Evolutionary conservation across 106 monocot genomes (phyloP).

Genomic region (Gastrodia elata): DNA sequence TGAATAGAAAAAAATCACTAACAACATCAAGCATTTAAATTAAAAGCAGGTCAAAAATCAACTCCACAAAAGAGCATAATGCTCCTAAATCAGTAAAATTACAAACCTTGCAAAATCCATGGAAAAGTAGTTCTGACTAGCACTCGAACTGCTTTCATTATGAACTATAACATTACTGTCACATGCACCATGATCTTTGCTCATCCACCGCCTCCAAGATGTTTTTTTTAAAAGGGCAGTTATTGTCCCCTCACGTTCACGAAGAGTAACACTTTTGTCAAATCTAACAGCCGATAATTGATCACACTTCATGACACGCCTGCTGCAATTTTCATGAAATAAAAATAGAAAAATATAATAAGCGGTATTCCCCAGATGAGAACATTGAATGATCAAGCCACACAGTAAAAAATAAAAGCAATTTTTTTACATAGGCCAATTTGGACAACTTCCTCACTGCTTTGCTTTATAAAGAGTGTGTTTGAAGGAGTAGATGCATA

Average conservation of each 20-base stretch:
- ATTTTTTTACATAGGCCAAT: background rate
- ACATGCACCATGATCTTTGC: conserved; percentile 24
- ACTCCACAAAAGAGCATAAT: background rate
- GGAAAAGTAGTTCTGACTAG: conserved; percentile 14
- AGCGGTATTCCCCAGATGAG: background rate
- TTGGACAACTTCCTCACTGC: no score
- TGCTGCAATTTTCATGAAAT: conserved; percentile 10
- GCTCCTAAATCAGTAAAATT: background rate
- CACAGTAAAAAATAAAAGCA: background rate
- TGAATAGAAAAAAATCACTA: background rate
- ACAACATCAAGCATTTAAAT: background rate
- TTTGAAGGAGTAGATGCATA: no score
- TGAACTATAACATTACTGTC: conserved; percentile 17
- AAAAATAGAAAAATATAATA: background rate
- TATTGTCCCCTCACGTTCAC: conserved; percentile 54
- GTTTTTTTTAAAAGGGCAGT: conserved; percentile 61
- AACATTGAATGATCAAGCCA: background rate
- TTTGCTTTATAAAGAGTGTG: no score
- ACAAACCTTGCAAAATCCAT: conserved; percentile 62
- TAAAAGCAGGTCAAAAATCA: background rate
- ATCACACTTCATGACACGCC: conserved; percentile 18
- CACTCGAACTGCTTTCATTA: conserved; percentile 13
- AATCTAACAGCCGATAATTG: conserved; percentile 14
- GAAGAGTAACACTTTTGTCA: conserved; percentile 22
- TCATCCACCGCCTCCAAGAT: conserved; percentile 59